Evolutionary conservation across 2,329 filamentous ascomycete species (phyloP).

Genomic region (Talaromyces atroroseus): DNA sequence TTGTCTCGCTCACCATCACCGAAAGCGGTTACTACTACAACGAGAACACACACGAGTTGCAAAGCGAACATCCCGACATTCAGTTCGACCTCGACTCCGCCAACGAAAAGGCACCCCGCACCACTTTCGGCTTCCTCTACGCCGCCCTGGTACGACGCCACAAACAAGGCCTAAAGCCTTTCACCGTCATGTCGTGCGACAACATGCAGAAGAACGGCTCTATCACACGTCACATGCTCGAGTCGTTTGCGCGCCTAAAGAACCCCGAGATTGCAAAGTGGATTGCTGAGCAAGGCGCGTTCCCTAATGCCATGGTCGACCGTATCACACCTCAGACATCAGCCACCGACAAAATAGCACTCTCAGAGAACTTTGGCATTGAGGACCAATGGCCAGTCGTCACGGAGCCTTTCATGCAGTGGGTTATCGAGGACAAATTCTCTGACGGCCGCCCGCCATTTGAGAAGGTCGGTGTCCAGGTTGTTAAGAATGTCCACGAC

Average conservation of each 20-base stretch:
- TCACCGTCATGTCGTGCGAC: conserved; percentile 53
- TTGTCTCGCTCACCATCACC: conserved; percentile 53
- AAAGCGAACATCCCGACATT: conserved; percentile 47
- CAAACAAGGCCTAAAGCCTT: conserved; percentile 45
- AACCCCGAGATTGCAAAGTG: conserved; percentile 47
- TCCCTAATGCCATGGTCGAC: conserved; percentile 54
- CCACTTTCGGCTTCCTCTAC: conserved; percentile 51
- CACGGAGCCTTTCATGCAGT: conserved; percentile 53
- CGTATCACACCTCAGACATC: conserved; percentile 51
- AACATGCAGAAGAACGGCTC: conserved; percentile 55
- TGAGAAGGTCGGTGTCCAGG: conserved; percentile 50
- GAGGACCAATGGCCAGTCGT: conserved; percentile 51
- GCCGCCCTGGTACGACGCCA: conserved; percentile 46
- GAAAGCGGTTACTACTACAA: conserved; percentile 56
- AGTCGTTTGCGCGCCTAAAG: conserved; percentile 45
- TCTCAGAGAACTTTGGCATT: conserved; percentile 44
- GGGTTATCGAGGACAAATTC: conserved; percentile 53
- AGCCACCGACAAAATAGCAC: conserved; percentile 40
- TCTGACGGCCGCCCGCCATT: conserved; percentile 48
- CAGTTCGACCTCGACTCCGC: conserved; percentile 42
- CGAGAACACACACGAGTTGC: conserved; percentile 52
- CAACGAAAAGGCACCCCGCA: conserved; percentile 41
- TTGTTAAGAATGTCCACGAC: conserved; percentile 47
- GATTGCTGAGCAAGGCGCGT: conserved; percentile 45
- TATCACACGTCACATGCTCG: conserved; percentile 50